Percentiles rank a stretch among this genome's conserved stretches.
Conservation (phyloP, 2,329 filamentous ascomycete species). For the Gremmenia infestans region DNA sequence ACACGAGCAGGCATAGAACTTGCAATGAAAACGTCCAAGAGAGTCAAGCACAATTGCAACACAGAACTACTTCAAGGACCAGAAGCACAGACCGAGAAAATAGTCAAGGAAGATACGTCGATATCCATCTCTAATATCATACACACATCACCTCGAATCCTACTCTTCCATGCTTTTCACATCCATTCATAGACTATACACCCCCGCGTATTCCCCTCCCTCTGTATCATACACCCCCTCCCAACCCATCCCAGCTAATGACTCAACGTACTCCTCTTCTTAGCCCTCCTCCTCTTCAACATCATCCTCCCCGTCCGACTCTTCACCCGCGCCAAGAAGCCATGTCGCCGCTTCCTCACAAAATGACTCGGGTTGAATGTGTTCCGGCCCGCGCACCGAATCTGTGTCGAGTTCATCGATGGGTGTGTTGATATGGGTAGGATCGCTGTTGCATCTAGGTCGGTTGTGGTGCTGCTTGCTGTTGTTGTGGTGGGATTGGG, state of each 20-base stretch:
- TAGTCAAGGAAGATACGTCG: too few relatives aligned
- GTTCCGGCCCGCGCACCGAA: conserved; percentile 31
- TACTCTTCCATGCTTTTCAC: neutral
- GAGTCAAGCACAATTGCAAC: too few relatives aligned
- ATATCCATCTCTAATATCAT: too few relatives aligned
- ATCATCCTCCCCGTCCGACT: conserved; percentile 31
- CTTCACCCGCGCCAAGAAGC: conserved; percentile 31
- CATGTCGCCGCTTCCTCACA: conserved; percentile 33
- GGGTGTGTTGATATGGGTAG: conserved; percentile 29
- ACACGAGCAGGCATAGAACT: too few relatives aligned
- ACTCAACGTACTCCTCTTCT: conserved; percentile 32
- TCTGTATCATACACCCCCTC: neutral
- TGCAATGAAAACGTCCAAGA: too few relatives aligned
- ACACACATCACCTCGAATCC: neutral
- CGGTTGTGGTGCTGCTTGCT: neutral
- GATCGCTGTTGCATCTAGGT: neutral
- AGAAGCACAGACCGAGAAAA: too few relatives aligned
- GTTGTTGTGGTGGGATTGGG: neutral
- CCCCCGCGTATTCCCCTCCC: neutral
- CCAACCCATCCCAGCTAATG: conserved; percentile 20
- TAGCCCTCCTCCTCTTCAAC: conserved; percentile 28
- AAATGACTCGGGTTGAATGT: conserved; percentile 34
- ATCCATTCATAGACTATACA: neutral
- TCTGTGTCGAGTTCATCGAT: conserved; percentile 26
- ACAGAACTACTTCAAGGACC: too few relatives aligned